Base-by-base conservation (phyloP, 495 filamentous ascomycete species). In the Collariella sp. region DNA sequence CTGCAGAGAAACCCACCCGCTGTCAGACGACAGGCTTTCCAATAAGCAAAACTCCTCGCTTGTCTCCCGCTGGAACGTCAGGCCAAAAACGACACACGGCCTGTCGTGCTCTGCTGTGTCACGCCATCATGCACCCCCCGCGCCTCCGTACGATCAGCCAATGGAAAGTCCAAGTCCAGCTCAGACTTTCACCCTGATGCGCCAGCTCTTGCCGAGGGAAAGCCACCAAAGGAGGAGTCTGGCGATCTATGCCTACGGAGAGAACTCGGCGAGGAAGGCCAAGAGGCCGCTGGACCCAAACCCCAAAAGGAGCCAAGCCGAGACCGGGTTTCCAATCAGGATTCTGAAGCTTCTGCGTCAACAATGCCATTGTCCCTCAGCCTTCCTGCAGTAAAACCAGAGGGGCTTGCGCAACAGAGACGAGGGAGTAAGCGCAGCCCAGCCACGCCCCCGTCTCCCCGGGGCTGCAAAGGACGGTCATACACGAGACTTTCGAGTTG, bases 171-270 rank as follows among this genome's bases (percentile, higher is more conserved):
- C 48, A 35, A 19, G 26, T 31, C n/a, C n/a, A n/a, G 10, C 23
- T 57, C 47, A 63, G 36, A 63, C 55, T 38, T 46, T 55, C 5
- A 35, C 48, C 43, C 24, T 52, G 13, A 61, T 24, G 42, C 39
- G 39, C 63, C 61, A 62, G 16, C 48, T 42, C n/a, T 49, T 40
- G 13, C 46, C 57, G 16, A 54, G 59, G 36, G 34, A 54, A n/a
- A 61, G 41, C 60, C 65, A 65, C 7, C 62, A 52, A 13, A 67
- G 55, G n/a, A n/a, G n/a, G n/a, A n/a, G n/a, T n/a, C n/a, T n/a
- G 4, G 41, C 40, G 12, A 22, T 42, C 5, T 38, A 67, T 52
- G 1, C 56, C 63, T 1, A 59, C 52, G 44, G 57, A 36, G 18
- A 67, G 59, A 9, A 64, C 49, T 4, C 56, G 11, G 60, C 62